A percentile compares a stretch with the other conserved stretches of the same genome.
These are phyloP conservation scores for Komagataella populi DNA, from an alignment of 805 yeast genomes.

Conservation along the genomic window DNA sequence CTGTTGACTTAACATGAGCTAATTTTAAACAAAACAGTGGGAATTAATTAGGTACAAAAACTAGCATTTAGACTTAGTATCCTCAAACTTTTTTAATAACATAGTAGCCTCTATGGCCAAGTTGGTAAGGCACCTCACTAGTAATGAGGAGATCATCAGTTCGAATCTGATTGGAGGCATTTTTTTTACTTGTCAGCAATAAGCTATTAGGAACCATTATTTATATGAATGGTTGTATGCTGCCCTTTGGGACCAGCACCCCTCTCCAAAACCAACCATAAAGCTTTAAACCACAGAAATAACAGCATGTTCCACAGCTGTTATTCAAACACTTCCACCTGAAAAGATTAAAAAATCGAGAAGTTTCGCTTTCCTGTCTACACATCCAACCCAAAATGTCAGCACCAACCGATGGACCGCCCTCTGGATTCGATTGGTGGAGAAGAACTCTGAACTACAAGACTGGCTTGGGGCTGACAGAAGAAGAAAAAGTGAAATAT, in stretches of 20 bases:
- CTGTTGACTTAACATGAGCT: too few relatives aligned
- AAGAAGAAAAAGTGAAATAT: constrained; percentile 37
- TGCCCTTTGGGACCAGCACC: too few relatives aligned
- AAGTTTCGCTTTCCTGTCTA: not conserved
- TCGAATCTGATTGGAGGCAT: constrained; percentile 1
- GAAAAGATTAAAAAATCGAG: not conserved
- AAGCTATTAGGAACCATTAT: too few relatives aligned
- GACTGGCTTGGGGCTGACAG: constrained; percentile 53
- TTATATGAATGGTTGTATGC: too few relatives aligned
- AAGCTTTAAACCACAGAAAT: not conserved
- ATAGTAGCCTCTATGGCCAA: not conserved
- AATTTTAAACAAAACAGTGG: too few relatives aligned
- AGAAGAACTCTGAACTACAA: constrained; percentile 55
- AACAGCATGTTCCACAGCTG: not conserved
- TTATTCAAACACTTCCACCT: not conserved
- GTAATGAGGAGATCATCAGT: constrained; percentile 1
- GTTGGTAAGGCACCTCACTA: constrained; percentile 1
- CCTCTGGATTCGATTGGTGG: constrained; percentile 48
- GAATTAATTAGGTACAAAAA: too few relatives aligned
- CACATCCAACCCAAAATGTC: not conserved
- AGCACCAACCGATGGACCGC: not conserved
- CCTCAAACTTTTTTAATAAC: too few relatives aligned
- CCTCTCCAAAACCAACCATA: too few relatives aligned
- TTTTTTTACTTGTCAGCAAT: not conserved
- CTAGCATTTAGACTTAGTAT: too few relatives aligned